A percentile compares a stretch with the other conserved stretches of the same genome.
phyloP scores from a whole-genome alignment of 1,284 basidiomycete species.

The Erythrobasidium hasegawianum region DNA sequence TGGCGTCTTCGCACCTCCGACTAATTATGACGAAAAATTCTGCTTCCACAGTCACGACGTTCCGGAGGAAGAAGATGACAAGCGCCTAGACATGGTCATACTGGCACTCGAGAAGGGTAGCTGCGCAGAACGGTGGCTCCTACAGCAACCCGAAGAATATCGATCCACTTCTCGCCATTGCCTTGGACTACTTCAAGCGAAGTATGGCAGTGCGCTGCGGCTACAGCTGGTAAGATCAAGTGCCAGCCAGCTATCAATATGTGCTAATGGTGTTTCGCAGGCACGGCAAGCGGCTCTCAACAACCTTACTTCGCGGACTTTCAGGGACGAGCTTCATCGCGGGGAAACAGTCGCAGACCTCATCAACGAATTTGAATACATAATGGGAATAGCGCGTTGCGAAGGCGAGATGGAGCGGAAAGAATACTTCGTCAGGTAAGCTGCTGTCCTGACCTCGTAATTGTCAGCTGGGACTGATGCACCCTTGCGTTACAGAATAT shows the following conservation, averaged over 20 bases:
- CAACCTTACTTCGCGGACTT: constrained; percentile 3
- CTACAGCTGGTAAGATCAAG: constrained; percentile 5
- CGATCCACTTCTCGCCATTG: constrained; percentile 1
- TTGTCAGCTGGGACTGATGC: not conserved
- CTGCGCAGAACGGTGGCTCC: constrained; percentile 7
- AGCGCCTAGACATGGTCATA: constrained; percentile 2
- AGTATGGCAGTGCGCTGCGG: constrained; percentile 13
- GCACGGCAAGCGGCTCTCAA: constrained; percentile 20
- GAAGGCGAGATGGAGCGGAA: not conserved
- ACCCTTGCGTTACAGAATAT: constrained; percentile 8
- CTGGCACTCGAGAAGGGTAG: constrained; percentile 21
- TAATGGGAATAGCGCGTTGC: not conserved
- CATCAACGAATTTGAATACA: constrained; percentile 19
- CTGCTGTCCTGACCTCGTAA: not conserved
- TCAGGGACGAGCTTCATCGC: constrained; percentile 20
- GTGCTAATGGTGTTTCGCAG: not conserved
- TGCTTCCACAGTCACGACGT: constrained; percentile 5
- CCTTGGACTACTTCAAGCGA: constrained; percentile 1
- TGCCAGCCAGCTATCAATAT: not conserved
- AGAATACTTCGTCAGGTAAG: constrained; percentile 20
- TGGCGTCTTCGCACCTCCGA: not conserved
- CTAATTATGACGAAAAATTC: not conserved
- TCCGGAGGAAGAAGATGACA: constrained; percentile 20
- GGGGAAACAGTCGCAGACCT: constrained; percentile 20
- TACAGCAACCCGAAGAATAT: constrained; percentile 4